A percentile compares a stretch with the other conserved stretches of the same genome.
Conservation (phyloP, 768 basidiomycete species). For the Rossbeevera mucosa region DNA sequence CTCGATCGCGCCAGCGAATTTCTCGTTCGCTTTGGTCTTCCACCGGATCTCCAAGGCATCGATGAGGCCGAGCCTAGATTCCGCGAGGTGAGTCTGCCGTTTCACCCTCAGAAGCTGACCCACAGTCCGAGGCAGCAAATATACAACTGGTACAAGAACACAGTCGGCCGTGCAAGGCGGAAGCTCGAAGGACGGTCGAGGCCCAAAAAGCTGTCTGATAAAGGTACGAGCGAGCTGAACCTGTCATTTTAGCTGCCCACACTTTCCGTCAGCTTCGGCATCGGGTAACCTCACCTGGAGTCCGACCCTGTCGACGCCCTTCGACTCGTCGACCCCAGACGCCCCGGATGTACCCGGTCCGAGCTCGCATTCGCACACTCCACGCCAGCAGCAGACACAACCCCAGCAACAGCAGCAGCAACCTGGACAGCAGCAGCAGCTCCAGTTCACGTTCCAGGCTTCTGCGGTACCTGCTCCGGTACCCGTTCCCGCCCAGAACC, state of each 20-base stretch:
- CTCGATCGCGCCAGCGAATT: constrained; percentile 60
- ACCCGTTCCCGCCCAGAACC: constrained; percentile 10
- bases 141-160: constrained; percentile 74
- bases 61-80: constrained; percentile 59
- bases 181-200: constrained; percentile 54
- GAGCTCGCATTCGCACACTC: constrained; percentile 23
- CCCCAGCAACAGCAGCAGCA: constrained; percentile 23
- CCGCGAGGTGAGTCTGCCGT: constrained; percentile 45
- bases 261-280: constrained; percentile 7
- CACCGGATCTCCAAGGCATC: constrained; percentile 47
- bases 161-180: constrained; percentile 54
- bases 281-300: constrained; percentile 35
- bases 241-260: not conserved
- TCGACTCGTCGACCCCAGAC: constrained; percentile 24
- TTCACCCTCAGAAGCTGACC: not conserved
- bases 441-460: constrained; percentile 43
- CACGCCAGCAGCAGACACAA: constrained; percentile 5
- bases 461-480: constrained; percentile 42
- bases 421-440: constrained; percentile 32
- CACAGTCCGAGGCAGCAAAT: constrained; percentile 43
- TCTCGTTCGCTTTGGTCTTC: constrained; percentile 54
- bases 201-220: constrained; percentile 48
- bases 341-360: constrained; percentile 22
- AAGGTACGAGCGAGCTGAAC: constrained; percentile 32
- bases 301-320: constrained; percentile 36